Evolutionary conservation across 176 grass and related monocot species (phyloP).

Genomic region (Zoysia japonica): DNA sequence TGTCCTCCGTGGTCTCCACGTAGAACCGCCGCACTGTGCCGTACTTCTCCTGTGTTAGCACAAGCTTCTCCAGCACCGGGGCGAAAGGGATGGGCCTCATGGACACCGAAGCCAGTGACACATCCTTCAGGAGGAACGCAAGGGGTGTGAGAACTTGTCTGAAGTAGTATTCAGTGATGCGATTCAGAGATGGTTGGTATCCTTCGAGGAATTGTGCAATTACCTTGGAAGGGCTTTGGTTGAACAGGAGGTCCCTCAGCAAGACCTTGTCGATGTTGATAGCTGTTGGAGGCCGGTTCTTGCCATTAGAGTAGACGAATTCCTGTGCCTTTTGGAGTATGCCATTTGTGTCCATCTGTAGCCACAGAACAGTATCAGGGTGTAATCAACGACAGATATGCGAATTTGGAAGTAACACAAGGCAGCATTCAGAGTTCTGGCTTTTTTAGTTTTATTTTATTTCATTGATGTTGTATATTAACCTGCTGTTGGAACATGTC

Average conservation of each 20-base stretch:
- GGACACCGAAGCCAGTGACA: slow-evolving; percentile 80
- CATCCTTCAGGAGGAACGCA: slow-evolving; percentile 51
- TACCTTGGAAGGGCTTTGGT: slow-evolving; percentile 90
- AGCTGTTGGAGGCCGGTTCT: slow-evolving; percentile 67
- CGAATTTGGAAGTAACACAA: neutral
- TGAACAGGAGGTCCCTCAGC: slow-evolving; percentile 79
- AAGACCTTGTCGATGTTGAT: slow-evolving; percentile 67
- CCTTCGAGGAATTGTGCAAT: neutral
- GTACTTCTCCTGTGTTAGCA: slow-evolving; percentile 65
- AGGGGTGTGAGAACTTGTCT: slow-evolving; percentile 11
- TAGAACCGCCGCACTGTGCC: slow-evolving; percentile 81
- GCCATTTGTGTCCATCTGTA: slow-evolving; percentile 66
- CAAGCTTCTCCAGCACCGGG: slow-evolving; percentile 73
- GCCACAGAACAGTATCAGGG: slow-evolving; percentile 6
- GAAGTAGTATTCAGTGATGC: neutral
- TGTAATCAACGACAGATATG: slow-evolving; percentile 13
- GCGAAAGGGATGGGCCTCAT: slow-evolving; percentile 89
- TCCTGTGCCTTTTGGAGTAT: slow-evolving; percentile 73
- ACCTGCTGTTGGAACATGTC: slow-evolving; percentile 90
- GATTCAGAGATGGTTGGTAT: neutral
- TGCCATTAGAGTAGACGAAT: slow-evolving; percentile 89
- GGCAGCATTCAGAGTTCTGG: neutral
- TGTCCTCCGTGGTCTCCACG: slow-evolving; percentile 86
- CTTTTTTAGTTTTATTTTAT: neutral
- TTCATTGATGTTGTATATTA: neutral